Base-by-base conservation (phyloP, 768 basidiomycete genomes). In the Termitomyces eurrhizus region DNA sequence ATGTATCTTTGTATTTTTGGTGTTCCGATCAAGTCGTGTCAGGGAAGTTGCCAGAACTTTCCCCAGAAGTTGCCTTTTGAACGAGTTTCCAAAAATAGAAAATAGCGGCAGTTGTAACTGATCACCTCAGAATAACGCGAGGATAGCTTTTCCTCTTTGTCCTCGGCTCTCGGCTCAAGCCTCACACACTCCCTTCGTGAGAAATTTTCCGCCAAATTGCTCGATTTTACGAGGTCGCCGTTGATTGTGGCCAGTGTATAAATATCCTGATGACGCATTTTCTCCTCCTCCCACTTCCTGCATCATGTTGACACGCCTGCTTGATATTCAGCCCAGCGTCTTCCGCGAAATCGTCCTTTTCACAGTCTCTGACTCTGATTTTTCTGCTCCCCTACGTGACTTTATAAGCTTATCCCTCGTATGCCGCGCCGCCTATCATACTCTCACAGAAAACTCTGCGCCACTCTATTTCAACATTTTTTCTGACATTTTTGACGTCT, bases 401-500 rank as follows among this genome's bases (percentile, higher is more conserved):
- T 68, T 78, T 13, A 63, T 62, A 44, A 67, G 64, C 60, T 67
- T 78, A 42, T 66, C 72, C 51, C 66, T 72, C 45, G 69, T 73
- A 33, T 78, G 73, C 67, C 74, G 71, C 26, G 67, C 69, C 45
- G 68, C 75, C 56, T 57, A 73, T 45, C 24, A 64, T 7, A 68
- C 73, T n/a, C 65, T 69, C 21, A 62, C 64, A 53, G 65, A 53
- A 53, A 66, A 63, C 59, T 67, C 60, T 62, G 70, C 63, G 64
- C 72, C 62, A 61, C 71, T 70, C 54, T 80, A 67, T 73, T 66
- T 75, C 3, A 66, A 72, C 45, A 66, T 82, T 26, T 83, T 85
- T 63, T 64, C 72, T 14, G 69, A 74, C n/a, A 76, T 76, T 52
- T 86, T 88, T 52, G 84, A 87, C 64, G 64, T 74, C 18, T 69